These are phyloP conservation scores for Lentinula novae-zelandiae DNA, from an alignment of 1,284 basidiomycete genomes.

Conservation along the genomic window DNA sequence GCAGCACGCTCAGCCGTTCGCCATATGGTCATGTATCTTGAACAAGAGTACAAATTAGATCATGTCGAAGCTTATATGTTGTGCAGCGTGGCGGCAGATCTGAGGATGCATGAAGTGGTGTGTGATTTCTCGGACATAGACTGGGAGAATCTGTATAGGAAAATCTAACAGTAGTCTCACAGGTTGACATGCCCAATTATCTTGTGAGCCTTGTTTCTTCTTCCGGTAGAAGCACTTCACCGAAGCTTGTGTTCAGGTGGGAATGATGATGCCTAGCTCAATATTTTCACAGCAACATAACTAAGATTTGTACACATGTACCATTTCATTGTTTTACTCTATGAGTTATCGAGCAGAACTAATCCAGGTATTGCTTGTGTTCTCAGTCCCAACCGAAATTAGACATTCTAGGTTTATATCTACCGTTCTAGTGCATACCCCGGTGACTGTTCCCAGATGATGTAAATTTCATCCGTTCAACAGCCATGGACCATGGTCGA, in stretches of 20 bases:
- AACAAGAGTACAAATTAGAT: constrained; percentile 36
- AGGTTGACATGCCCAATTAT: constrained; percentile 68
- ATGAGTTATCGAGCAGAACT: background rate
- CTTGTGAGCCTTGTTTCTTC: constrained; percentile 38
- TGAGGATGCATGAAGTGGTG: constrained; percentile 62
- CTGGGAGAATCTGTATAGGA: background rate
- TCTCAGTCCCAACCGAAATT: no score
- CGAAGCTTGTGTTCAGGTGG: constrained; percentile 1
- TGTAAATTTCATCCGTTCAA: no score
- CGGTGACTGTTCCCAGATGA: no score
- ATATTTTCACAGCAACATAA: background rate
- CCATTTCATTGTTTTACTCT: background rate
- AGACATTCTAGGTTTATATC: no score
- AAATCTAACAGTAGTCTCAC: background rate
- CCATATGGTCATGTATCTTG: constrained; percentile 52
- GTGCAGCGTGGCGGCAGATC: constrained; percentile 57
- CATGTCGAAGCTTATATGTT: constrained; percentile 54
- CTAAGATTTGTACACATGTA: background rate
- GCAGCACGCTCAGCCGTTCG: constrained; percentile 53
- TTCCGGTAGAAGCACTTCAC: background rate
- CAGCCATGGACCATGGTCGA: no score
- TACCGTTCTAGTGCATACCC: no score
- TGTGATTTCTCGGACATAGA: constrained; percentile 20
- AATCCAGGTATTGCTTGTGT: background rate
- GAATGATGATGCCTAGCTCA: constrained; percentile 12